phyloP scores from a whole-genome alignment of 1,284 basidiomycete species.

The Naganishia sp. region DNA sequence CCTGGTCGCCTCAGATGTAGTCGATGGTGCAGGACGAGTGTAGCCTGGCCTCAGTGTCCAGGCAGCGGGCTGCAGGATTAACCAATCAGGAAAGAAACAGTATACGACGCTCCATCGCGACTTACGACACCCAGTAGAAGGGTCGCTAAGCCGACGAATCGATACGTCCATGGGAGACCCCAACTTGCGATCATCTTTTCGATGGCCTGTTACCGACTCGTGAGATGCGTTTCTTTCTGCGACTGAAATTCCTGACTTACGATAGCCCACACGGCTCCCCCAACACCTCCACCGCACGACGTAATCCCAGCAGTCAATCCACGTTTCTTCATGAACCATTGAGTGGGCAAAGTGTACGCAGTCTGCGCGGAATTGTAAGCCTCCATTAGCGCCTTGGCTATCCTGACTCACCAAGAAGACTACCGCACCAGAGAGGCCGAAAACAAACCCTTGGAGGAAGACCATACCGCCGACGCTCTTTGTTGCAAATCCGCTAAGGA shows the following conservation, averaged over 20 bases:
- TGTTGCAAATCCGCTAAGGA: constrained; percentile 40
- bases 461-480: constrained; percentile 38
- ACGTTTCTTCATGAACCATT: constrained; percentile 46
- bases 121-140: constrained; percentile 19
- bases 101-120: not conserved
- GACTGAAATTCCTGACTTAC: constrained; percentile 4
- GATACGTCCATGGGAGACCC: constrained; percentile 34
- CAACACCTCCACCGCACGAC: constrained; percentile 47
- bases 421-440: constrained; percentile 20
- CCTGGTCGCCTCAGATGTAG: not conserved
- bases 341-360: constrained; percentile 36
- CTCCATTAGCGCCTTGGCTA: not conserved
- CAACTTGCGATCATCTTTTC: constrained; percentile 31
- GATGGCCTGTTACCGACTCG: constrained; percentile 13
- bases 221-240: not conserved
- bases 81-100: not conserved
- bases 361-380: constrained; percentile 14
- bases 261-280: constrained; percentile 44
- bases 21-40: constrained; percentile 2
- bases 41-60: constrained; percentile 24
- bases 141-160: constrained; percentile 23
- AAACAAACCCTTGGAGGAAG: constrained; percentile 32
- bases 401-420: constrained; percentile 13
- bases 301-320: constrained; percentile 49
- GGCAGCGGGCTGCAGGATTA: constrained; percentile 12